Conservation (phyloP, 306 rosid genomes). For the Pterocarpus santalinus region DNA sequence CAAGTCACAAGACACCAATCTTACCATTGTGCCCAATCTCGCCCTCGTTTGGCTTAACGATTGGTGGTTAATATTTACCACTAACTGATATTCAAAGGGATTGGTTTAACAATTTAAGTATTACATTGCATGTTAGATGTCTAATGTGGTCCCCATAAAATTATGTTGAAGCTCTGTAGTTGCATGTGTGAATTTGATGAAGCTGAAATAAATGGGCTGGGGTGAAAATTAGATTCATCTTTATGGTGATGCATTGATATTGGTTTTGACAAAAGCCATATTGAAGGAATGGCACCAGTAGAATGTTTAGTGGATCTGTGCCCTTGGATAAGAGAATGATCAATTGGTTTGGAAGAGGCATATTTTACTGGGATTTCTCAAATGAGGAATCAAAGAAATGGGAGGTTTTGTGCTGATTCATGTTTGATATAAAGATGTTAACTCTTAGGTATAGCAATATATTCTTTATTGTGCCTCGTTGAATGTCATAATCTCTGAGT, state of each 20-base stretch:
- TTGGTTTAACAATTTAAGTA: neutral
- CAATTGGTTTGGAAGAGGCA: constrained; percentile 25
- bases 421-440: constrained; percentile 15
- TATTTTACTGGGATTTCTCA: constrained; percentile 25
- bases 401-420: constrained; percentile 11
- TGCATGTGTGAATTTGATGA: constrained; percentile 24
- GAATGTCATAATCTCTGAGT: neutral
- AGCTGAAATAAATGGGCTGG: neutral
- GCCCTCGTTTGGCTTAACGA: no score
- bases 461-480: constrained; percentile 24
- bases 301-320: constrained; percentile 19
- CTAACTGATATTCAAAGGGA: neutral
- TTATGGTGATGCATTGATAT: neutral
- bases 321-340: constrained; percentile 14
- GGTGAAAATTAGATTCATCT: no score
- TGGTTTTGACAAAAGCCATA: constrained; percentile 1
- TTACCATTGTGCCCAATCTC: no score
- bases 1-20: no score
- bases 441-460: neutral
- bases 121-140: neutral
- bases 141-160: neutral
- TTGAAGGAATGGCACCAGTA: constrained; percentile 19
- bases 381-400: neutral
- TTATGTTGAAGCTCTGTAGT: neutral
- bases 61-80: neutral